Percentiles rank a stretch among this genome's conserved stretches.
phyloP scores from a whole-genome alignment of 176 grass and related monocot species.

The Triticum urartu region DNA sequence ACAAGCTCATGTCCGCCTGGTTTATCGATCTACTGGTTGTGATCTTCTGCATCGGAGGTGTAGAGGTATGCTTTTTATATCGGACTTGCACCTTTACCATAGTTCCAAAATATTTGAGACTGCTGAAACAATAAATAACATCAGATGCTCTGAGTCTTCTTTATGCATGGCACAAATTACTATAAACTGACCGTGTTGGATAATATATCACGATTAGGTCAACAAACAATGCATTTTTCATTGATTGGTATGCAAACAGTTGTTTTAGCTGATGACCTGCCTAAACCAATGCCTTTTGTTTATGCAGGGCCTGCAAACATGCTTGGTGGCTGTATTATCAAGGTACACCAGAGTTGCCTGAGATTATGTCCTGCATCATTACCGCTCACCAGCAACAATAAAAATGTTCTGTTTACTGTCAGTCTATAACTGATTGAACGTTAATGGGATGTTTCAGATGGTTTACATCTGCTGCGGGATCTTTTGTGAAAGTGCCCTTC shows the following conservation, averaged over 20 bases:
- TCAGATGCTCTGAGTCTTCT: neutral
- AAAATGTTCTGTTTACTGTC: neutral
- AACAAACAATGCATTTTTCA: too few species aligned
- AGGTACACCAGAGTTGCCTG: constrained; percentile 34
- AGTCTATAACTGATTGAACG: neutral
- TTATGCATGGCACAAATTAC: neutral
- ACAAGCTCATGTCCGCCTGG: constrained; percentile 90
- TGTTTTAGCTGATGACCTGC: constrained; percentile 19
- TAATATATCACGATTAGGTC: too few species aligned
- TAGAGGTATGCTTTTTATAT: constrained; percentile 50
- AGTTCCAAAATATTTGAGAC: neutral
- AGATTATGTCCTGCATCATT: neutral
- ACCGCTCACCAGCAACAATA: neutral
- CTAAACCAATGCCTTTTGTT: constrained; percentile 21
- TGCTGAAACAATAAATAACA: neutral
- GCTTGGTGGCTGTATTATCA: constrained; percentile 91
- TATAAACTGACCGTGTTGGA: neutral
- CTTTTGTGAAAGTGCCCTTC: constrained; percentile 86
- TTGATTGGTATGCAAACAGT: neutral
- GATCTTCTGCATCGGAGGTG: constrained; percentile 90
- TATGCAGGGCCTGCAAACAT: constrained; percentile 96
- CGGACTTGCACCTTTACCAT: neutral
- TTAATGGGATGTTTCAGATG: constrained; percentile 59
- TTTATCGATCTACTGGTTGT: constrained; percentile 88
- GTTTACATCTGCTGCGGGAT: constrained; percentile 80